Evolutionary conservation across 192 early-diverging fungal genomes (phyloP).

Genomic region (Radiomyces spectabilis): DNA sequence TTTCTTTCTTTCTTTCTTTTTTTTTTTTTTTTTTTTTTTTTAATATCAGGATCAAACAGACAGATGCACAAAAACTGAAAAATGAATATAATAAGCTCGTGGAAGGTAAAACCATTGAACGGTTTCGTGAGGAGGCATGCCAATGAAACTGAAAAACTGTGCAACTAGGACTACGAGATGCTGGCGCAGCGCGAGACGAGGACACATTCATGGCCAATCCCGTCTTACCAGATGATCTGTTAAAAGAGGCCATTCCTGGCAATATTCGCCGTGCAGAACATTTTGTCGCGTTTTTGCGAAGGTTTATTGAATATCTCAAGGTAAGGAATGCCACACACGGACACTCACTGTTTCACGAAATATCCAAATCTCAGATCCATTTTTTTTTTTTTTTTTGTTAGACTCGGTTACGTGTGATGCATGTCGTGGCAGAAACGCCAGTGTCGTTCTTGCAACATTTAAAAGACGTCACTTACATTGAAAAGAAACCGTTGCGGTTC

Average conservation of each 20-base stretch:
- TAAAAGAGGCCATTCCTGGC: slow-evolving; percentile 91
- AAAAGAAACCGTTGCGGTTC: slow-evolving; percentile 91
- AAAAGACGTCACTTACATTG: slow-evolving; percentile 92
- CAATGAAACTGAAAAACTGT: too few relatives aligned
- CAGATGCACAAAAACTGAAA: slow-evolving; percentile 82
- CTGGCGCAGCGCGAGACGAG: slow-evolving; percentile 66
- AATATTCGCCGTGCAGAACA: slow-evolving; percentile 97
- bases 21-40: neutral
- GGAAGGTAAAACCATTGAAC: slow-evolving; percentile 60
- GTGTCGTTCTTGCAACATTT: slow-evolving; percentile 89
- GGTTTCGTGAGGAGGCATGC: too few relatives aligned
- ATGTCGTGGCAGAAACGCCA: slow-evolving; percentile 96
- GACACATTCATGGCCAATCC: slow-evolving; percentile 92
- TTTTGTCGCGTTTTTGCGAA: slow-evolving; percentile 92
- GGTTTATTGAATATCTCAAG: slow-evolving; percentile 98
- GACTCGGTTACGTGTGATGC: slow-evolving; percentile 92
- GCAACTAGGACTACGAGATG: slow-evolving; percentile 71
- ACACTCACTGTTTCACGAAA: too few relatives aligned
- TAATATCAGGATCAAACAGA: slow-evolving; percentile 62
- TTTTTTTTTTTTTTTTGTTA: slow-evolving; percentile 15
- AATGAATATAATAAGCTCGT: slow-evolving; percentile 89
- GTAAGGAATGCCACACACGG: too few relatives aligned
- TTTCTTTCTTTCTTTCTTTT: too few relatives aligned
- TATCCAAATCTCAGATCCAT: too few relatives aligned
- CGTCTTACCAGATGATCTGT: slow-evolving; percentile 86